Percentiles rank a stretch among this genome's conserved stretches.
phyloP scores from a whole-genome alignment of 148 eudicot genomes.

The Talinum fruticosum region DNA sequence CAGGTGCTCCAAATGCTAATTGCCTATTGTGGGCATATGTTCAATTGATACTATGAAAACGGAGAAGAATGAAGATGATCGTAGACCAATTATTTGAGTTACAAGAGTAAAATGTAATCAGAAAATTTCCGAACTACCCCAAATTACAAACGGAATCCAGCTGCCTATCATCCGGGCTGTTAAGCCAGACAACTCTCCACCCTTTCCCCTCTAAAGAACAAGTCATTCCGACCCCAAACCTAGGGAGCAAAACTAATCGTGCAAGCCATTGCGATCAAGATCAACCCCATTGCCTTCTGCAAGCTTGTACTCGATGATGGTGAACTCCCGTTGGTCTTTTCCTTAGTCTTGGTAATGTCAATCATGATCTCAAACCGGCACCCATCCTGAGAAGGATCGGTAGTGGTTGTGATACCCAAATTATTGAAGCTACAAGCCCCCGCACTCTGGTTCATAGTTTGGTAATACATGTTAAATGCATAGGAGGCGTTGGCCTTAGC shows the following conservation, averaged over 20 bases:
- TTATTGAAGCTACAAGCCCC: conserved; percentile 58
- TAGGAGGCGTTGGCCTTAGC: conserved; percentile 68
- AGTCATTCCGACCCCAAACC: neutral
- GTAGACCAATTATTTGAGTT: conserved; percentile 5
- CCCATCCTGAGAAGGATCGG: conserved; percentile 59
- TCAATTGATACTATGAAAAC: neutral
- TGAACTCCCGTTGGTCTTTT: conserved; percentile 19
- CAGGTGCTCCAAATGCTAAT: neutral
- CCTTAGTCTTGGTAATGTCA: conserved; percentile 45
- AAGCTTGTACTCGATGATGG: conserved; percentile 1
- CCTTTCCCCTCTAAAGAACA: neutral
- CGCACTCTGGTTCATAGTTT: conserved; percentile 63
- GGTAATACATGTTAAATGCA: conserved; percentile 82
- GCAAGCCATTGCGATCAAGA: conserved; percentile 14
- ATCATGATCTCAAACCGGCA: conserved; percentile 75
- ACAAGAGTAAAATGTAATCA: conserved; percentile 8
- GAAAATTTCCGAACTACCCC: neutral
- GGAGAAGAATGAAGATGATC: neutral
- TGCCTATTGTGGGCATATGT: neutral
- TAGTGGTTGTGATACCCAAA: conserved; percentile 49
- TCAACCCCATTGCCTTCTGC: conserved; percentile 10
- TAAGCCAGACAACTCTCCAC: neutral
- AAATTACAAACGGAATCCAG: neutral
- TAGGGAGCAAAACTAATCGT: conserved; percentile 22
- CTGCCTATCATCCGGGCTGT: neutral